Conservation (phyloP, 352 stramenopile genomes). For the Phytophthora chlamydospora region DNA sequence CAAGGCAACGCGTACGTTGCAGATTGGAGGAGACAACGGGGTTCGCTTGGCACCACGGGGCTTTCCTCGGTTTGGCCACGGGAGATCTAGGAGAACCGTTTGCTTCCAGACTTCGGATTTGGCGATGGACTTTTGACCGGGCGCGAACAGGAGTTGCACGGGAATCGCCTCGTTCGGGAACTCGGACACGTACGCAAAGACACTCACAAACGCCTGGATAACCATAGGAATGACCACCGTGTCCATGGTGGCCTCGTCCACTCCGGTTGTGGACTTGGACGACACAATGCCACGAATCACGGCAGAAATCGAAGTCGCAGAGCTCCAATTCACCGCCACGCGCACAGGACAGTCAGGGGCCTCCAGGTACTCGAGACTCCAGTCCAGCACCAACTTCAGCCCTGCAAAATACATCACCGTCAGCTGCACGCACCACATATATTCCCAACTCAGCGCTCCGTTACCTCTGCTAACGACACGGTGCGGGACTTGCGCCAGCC, state of each 20-base stretch:
- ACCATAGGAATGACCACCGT: conserved; percentile 43
- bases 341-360: conserved; percentile 48
- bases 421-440: background rate
- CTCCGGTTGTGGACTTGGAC: conserved; percentile 36
- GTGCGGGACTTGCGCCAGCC: conserved; percentile 35
- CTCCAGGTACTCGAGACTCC: conserved; percentile 54
- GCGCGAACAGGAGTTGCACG: conserved; percentile 48
- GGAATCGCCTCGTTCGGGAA: conserved; percentile 51
- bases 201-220: conserved; percentile 49
- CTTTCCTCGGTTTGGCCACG: conserved; percentile 32
- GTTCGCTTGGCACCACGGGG: conserved; percentile 8
- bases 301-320: conserved; percentile 35
- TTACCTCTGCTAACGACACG: conserved; percentile 39
- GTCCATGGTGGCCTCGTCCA: conserved; percentile 14
- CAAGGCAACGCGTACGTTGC: conserved; percentile 44
- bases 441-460: background rate
- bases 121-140: conserved; percentile 23
- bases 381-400: conserved; percentile 52
- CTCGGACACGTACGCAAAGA: conserved; percentile 44
- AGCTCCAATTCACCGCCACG: conserved; percentile 54
- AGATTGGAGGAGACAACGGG: conserved; percentile 18
- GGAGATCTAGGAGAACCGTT: conserved; percentile 48
- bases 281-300: conserved; percentile 53
- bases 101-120: conserved; percentile 52
- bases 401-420: conserved; percentile 30